phyloP scores from a whole-genome alignment of 2,329 filamentous ascomycete genomes.

The Fonsecaea nubica region DNA sequence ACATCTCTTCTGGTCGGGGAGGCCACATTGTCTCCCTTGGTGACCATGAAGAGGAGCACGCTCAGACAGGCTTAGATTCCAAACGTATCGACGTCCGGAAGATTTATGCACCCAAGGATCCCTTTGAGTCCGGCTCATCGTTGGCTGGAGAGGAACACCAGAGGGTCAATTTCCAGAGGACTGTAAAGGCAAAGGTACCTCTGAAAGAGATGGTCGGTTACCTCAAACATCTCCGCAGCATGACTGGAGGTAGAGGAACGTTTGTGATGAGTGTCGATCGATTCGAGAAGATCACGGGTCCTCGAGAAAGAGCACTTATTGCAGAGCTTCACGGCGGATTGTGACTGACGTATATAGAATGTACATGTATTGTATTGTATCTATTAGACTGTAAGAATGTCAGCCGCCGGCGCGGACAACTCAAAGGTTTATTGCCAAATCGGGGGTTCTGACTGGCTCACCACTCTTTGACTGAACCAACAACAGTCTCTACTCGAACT shows the following conservation, averaged over 20 bases:
- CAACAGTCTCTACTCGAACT: conserved; percentile 4
- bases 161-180: conserved; percentile 55
- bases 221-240: conserved; percentile 81
- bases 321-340: conserved; percentile 49
- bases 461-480: conserved; percentile 18
- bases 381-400: conserved; percentile 4
- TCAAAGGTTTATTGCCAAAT: background rate
- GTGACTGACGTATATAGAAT: conserved; percentile 12
- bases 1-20: conserved; percentile 75
- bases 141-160: conserved; percentile 40
- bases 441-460: conserved; percentile 2
- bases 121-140: conserved; percentile 63
- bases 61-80: conserved; percentile 41
- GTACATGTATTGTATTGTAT: conserved; percentile 5
- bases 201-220: conserved; percentile 98
- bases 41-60: conserved; percentile 50
- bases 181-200: conserved; percentile 85
- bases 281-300: conserved; percentile 70
- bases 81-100: conserved; percentile 69
- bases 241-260: conserved; percentile 83
- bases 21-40: conserved; percentile 76
- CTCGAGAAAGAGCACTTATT: conserved; percentile 65
- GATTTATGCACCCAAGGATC: conserved; percentile 88
- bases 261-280: conserved; percentile 77
- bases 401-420: background rate